phyloP scores from a whole-genome alignment of 345 rosid genomes.

The Bruguiera gymnorhiza region DNA sequence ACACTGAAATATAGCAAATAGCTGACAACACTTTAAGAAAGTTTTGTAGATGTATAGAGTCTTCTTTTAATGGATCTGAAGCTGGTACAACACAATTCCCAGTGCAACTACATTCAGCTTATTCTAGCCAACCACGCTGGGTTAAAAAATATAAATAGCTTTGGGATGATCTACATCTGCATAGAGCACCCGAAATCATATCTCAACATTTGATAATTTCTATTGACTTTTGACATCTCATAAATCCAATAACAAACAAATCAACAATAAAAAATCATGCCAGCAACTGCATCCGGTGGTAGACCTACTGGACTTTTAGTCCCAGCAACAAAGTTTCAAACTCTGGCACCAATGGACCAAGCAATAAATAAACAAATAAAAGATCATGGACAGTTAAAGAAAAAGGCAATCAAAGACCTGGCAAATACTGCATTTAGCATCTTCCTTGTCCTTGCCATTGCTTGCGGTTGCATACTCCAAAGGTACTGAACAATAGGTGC shows the following conservation, averaged over 20 bases:
- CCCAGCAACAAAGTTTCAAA: too few relatives aligned
- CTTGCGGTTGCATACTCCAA: constrained; percentile 27
- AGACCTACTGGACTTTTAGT: too few relatives aligned
- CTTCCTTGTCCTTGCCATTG: constrained; percentile 38
- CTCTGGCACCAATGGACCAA: background rate
- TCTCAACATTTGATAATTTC: background rate
- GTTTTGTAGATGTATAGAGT: background rate
- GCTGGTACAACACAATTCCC: too few relatives aligned
- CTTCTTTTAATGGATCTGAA: background rate
- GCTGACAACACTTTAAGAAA: too few relatives aligned
- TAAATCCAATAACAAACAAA: background rate
- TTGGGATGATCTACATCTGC: background rate
- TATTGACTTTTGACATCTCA: background rate
- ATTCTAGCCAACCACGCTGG: too few relatives aligned
- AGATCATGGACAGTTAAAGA: background rate
- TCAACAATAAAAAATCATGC: background rate
- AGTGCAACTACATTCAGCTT: background rate
- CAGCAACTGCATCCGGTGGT: too few relatives aligned
- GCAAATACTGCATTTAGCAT: constrained; percentile 84
- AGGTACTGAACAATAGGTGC: constrained; percentile 42
- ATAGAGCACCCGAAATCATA: background rate
- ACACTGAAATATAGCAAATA: too few relatives aligned
- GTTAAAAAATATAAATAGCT: too few relatives aligned
- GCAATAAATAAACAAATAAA: background rate
- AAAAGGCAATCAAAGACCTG: constrained; percentile 47